Conservation (phyloP, 2,329 filamentous ascomycete genomes). For the Apiospora sp. region DNA sequence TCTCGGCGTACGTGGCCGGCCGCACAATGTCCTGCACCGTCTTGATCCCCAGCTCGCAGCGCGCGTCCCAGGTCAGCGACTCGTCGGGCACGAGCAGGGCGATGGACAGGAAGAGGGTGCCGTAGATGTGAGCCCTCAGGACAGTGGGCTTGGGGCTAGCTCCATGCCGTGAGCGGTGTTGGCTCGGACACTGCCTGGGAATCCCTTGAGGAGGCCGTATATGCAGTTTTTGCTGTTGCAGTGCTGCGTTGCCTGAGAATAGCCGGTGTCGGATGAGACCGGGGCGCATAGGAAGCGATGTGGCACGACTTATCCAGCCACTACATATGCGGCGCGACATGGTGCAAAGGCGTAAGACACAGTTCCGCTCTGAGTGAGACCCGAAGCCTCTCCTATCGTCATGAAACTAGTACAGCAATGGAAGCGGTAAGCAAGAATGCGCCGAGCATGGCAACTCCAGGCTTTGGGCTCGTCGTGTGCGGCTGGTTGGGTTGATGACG, state of each 20-base stretch:
- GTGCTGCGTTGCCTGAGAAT: background rate
- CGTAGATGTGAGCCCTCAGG: slow-evolving; percentile 30
- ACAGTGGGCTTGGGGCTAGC: background rate
- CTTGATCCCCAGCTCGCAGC: slow-evolving; percentile 22
- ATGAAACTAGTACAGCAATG: background rate
- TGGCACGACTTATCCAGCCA: background rate
- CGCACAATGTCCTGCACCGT: slow-evolving; percentile 27
- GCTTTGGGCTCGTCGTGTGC: background rate
- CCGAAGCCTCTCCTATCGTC: background rate
- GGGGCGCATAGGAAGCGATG: background rate
- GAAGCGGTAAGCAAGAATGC: background rate
- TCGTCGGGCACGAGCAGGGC: slow-evolving; percentile 31
- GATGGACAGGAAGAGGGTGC: slow-evolving; percentile 32
- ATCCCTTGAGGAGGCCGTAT: background rate
- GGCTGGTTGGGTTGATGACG: background rate
- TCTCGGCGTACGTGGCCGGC: slow-evolving; percentile 24
- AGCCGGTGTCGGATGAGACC: background rate
- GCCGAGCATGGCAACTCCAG: background rate
- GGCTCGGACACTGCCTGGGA: background rate
- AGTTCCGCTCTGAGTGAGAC: background rate
- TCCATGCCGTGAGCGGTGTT: background rate
- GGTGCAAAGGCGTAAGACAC: background rate
- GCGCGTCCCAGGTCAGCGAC: slow-evolving; percentile 25
- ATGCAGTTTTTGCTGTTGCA: slow-evolving; percentile 14
- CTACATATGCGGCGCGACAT: slow-evolving; percentile 1